A percentile compares a stretch with the other conserved stretches of the same genome.
phyloP scores from a whole-genome alignment of 2,329 filamentous ascomycete species.

The Pyricularia grisea region DNA sequence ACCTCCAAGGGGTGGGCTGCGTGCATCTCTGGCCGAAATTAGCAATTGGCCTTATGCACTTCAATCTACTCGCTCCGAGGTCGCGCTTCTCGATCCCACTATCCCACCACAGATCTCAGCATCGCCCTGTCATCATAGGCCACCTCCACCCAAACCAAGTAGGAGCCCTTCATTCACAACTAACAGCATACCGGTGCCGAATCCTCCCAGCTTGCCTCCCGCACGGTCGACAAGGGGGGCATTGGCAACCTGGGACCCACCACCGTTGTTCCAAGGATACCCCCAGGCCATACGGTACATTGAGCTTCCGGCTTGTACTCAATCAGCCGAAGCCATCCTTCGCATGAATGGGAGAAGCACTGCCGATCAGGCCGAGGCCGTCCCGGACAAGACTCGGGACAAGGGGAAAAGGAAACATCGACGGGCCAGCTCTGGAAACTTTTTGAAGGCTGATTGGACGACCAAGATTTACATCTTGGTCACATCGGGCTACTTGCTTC shows the following conservation, averaged over 20 bases:
- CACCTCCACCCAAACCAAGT: background rate
- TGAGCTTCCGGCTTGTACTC: slow-evolving; percentile 55
- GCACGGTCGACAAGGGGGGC: slow-evolving; percentile 17
- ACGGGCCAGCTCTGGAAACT: slow-evolving; percentile 29
- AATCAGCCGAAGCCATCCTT: slow-evolving; percentile 61
- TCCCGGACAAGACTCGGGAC: slow-evolving; percentile 15
- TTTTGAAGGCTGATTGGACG: slow-evolving; percentile 51
- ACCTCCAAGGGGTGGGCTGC: slow-evolving; percentile 26
- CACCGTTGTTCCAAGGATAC: slow-evolving; percentile 79
- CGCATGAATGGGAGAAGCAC: slow-evolving; percentile 46
- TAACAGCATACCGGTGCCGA: slow-evolving; percentile 11
- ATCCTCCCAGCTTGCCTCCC: slow-evolving; percentile 1
- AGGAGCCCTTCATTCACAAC: slow-evolving; percentile 1
- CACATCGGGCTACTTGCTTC: slow-evolving; percentile 62
- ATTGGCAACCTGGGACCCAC: slow-evolving; percentile 50
- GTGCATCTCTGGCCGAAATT: slow-evolving; percentile 36
- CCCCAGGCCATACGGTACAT: slow-evolving; percentile 73
- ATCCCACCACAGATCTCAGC: background rate
- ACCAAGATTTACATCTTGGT: slow-evolving; percentile 65
- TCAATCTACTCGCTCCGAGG: slow-evolving; percentile 25
- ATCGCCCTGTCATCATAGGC: background rate
- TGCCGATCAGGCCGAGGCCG: slow-evolving; percentile 21
- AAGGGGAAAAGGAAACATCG: slow-evolving; percentile 36
- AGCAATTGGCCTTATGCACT: slow-evolving; percentile 30
- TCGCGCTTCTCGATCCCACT: background rate